These are phyloP conservation scores for Ogataea chonburiensis DNA, from an alignment of 805 yeast species.

Conservation along the genomic window DNA sequence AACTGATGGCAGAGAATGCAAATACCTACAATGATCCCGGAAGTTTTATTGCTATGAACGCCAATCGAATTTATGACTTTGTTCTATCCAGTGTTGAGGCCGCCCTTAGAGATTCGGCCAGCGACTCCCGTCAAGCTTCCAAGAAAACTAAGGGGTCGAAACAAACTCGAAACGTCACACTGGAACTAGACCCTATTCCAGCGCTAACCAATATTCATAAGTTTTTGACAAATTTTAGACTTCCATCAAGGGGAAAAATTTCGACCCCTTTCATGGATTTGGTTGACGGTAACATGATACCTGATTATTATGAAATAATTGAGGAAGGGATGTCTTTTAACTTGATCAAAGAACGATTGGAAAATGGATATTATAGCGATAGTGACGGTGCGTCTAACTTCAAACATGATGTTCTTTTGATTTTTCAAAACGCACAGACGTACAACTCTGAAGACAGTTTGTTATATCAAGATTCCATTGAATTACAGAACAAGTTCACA, in stretches of 20 bases:
- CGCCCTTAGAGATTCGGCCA: conserved; percentile 14
- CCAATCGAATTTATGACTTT: conserved; percentile 52
- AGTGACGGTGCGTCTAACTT: conserved; percentile 57
- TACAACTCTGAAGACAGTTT: conserved; percentile 75
- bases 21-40: conserved; percentile 65
- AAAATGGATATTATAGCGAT: conserved; percentile 47
- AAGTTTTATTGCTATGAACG: conserved; percentile 65
- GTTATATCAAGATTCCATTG: conserved; percentile 68
- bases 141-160: conserved; percentile 1
- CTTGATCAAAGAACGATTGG: conserved; percentile 52
- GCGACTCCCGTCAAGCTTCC: conserved; percentile 1
- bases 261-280: conserved; percentile 74
- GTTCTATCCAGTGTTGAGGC: conserved; percentile 51
- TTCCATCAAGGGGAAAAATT: conserved; percentile 49
- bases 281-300: conserved; percentile 67
- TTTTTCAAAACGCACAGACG: conserved; percentile 75
- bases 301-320: conserved; percentile 76
- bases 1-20: conserved; percentile 70
- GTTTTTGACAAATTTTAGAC: conserved; percentile 43
- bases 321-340: conserved; percentile 72
- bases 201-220: conserved; percentile 34
- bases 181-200: conserved; percentile 12
- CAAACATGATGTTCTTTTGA: conserved; percentile 53
- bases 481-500: conserved; percentile 53
- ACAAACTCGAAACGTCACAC: not conserved